phyloP scores from a whole-genome alignment of 352 stramenopile species.

The Pelagophyceae sp. region DNA sequence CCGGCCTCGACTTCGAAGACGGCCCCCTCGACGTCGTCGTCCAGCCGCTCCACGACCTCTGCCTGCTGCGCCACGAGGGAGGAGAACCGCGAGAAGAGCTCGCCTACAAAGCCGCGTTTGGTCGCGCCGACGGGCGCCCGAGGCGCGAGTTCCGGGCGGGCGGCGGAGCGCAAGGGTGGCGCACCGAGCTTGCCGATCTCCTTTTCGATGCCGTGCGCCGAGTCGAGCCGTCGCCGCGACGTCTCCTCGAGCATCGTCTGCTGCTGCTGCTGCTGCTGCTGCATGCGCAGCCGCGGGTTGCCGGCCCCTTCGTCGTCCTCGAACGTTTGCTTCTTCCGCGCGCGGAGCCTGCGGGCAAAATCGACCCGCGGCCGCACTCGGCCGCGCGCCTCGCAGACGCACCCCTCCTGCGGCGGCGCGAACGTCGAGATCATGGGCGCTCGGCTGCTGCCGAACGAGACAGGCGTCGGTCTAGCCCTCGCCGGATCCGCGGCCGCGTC shows the following conservation, averaged over 20 bases:
- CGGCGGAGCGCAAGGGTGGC: too few relatives aligned
- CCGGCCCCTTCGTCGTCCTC: background rate
- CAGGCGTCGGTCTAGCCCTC: background rate
- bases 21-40: constrained; percentile 18
- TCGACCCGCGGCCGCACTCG: background rate
- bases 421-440: background rate
- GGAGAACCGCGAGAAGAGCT: constrained; percentile 14
- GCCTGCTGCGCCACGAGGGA: constrained; percentile 12
- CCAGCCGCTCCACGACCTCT: constrained; percentile 17
- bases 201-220: background rate
- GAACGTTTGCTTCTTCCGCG: background rate
- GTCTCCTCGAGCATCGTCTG: constrained; percentile 17
- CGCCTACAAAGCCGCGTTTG: too few relatives aligned
- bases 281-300: background rate
- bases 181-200: constrained; percentile 19
- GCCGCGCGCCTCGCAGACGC: background rate
- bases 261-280: constrained; percentile 16
- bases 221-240: background rate
- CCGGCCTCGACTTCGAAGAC: background rate
- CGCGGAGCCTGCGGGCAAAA: background rate
- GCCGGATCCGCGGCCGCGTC: background rate
- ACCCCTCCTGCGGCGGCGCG: background rate
- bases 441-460: too few relatives aligned
- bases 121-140: too few relatives aligned
- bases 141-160: too few relatives aligned